A percentile compares a stretch with the other conserved stretches of the same genome.
Evolutionary conservation across 331 rosid genomes (phyloP).

Genomic region (Malus hybrid): DNA sequence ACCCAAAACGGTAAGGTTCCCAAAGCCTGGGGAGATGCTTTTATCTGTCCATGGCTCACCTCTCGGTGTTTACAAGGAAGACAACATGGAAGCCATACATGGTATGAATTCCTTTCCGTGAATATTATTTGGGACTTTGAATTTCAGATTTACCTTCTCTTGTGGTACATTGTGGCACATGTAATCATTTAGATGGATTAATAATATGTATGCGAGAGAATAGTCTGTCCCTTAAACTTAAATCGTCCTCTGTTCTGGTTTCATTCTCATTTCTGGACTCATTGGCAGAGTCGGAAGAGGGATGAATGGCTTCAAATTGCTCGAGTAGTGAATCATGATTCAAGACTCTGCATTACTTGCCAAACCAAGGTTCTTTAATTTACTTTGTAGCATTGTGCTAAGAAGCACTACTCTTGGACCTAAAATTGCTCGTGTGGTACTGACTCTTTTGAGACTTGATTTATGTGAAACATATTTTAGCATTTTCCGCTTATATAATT

Average conservation of each 20-base stretch:
- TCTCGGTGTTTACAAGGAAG: constrained; percentile 77
- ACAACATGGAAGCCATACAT: constrained; percentile 83
- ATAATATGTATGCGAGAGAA: background rate
- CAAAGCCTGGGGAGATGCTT: constrained; percentile 92
- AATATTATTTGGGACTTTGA: background rate
- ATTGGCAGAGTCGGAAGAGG: constrained; percentile 68
- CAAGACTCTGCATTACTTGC: background rate
- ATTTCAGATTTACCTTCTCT: background rate
- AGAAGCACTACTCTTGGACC: background rate
- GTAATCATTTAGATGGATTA: background rate
- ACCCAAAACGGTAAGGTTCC: constrained; percentile 64
- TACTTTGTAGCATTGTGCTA: background rate
- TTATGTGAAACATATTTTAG: background rate
- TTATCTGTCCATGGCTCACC: constrained; percentile 89
- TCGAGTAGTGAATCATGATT: background rate
- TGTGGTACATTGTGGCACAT: background rate
- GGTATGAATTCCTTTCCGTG: constrained; percentile 32
- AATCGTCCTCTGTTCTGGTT: background rate
- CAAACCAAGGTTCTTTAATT: background rate
- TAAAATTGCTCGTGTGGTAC: background rate
- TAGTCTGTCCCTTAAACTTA: background rate
- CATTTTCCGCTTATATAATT: background rate
- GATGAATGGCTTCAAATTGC: constrained; percentile 27
- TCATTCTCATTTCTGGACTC: constrained; percentile 22
- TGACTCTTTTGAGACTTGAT: background rate